Base-by-base conservation (phyloP, 306 rosid species). In the Sindora glabra region DNA sequence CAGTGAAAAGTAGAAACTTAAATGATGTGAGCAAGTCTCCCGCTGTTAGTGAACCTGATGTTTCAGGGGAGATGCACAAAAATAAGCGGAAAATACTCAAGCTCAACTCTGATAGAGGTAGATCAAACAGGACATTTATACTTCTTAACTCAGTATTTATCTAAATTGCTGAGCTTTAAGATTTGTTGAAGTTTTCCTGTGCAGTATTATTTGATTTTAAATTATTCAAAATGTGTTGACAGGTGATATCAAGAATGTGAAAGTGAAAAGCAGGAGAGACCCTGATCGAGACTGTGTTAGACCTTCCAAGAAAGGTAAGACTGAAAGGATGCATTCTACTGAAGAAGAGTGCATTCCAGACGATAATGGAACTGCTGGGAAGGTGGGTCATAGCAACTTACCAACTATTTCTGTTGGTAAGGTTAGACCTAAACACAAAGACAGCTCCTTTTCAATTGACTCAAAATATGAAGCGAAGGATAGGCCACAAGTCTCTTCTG, bases 1-100 rank as follows among this genome's bases (percentile, higher is more conserved):
- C 89, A 2, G 74, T 72, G 60, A 86, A 84, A 75, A 86, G 90
- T 69, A 84, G 81, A 79, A 94, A 91, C 79, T 79, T 89, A 71
- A 87, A 86, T 67, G 99, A 94, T 73, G 87, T 82, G 62, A 80
- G 71, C 80, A 80, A 71, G 54, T 84, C 90, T 68, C 94, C 96
- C 48, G 69, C 56, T 10, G 66, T 64, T 36, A 77, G 70, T 64
- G 94, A 83, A 27, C 69, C 83, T 40, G 79, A 86, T 77, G 65
- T 64, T 77, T 74, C 70, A 17, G 38, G 53, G 39, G 95, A 84
- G 67, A 82, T 82, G 65, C 75, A 82, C 76, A 94, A 64, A 82
- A 82, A 53, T 74, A 86, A 79, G 77, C 84, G 65, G 22, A 81
- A 72, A 69, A 73, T 11, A 56, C 54, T 13, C 26, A 89, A 77